phyloP scores from a whole-genome alignment of 2,329 filamentous ascomycete species.

The Pseudogymnoascus sp. region DNA sequence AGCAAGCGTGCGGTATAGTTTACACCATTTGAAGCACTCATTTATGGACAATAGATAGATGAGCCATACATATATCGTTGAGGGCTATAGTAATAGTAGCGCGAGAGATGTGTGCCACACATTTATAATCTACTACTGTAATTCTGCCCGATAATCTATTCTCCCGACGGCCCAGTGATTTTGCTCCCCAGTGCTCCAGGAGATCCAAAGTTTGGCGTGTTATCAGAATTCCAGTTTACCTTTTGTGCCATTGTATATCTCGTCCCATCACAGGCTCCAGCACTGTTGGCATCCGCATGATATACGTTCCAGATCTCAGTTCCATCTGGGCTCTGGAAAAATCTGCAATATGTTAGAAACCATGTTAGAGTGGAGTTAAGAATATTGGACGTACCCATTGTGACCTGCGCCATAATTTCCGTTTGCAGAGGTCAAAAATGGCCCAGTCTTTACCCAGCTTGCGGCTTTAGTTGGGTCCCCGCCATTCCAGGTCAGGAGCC shows the following conservation, averaged over 20 bases:
- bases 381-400: conserved; percentile 24
- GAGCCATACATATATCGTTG: conserved; percentile 1
- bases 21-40: neutral
- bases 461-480: conserved; percentile 36
- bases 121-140: neutral
- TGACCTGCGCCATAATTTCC: conserved; percentile 48
- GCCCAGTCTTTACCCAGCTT: conserved; percentile 48
- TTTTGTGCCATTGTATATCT: conserved; percentile 48
- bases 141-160: conserved; percentile 17
- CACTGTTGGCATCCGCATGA: conserved; percentile 43
- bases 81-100: neutral
- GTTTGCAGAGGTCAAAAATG: conserved; percentile 45
- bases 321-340: conserved; percentile 50
- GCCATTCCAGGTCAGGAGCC: conserved; percentile 46
- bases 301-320: conserved; percentile 49
- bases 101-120: neutral
- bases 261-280: conserved; percentile 45
- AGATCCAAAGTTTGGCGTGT: conserved; percentile 44
- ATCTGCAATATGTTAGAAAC: conserved; percentile 30
- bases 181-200: conserved; percentile 27
- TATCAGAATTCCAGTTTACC: conserved; percentile 43
- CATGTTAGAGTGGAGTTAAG: neutral
- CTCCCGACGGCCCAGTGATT: conserved; percentile 31
- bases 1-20: conserved; percentile 10
- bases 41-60: neutral